These are phyloP conservation scores for Hypoxylon perforatum DNA, from an alignment of 495 filamentous ascomycete species.

Conservation along the genomic window DNA sequence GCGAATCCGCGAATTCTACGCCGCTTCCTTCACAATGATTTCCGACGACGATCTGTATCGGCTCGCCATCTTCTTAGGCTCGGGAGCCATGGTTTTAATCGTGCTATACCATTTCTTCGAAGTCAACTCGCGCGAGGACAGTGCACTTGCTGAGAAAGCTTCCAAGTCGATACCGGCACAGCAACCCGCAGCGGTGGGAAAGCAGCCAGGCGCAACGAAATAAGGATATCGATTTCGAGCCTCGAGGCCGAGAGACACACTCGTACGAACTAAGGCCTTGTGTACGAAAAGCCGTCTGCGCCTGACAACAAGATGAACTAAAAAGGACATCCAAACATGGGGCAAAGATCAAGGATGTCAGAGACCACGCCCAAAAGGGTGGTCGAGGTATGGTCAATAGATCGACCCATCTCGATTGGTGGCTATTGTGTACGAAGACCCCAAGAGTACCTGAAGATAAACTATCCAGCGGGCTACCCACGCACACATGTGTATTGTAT, in stretches of 20 bases:
- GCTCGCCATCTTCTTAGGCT: slow-evolving; percentile 94
- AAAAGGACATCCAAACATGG: background rate
- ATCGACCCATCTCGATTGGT: background rate
- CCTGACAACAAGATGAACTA: background rate
- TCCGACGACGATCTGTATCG: slow-evolving; percentile 84
- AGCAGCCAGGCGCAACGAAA: slow-evolving; percentile 28
- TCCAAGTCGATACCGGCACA: slow-evolving; percentile 48
- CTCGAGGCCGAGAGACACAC: background rate
- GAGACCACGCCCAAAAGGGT: background rate
- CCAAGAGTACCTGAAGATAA: background rate
- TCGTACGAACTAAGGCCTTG: background rate
- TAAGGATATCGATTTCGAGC: slow-evolving; percentile 1
- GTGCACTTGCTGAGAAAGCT: slow-evolving; percentile 36
- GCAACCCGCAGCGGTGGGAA: slow-evolving; percentile 37
- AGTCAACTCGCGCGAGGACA: slow-evolving; percentile 78
- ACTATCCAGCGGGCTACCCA: background rate
- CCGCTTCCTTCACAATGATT: slow-evolving; percentile 71
- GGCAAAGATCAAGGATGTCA: background rate
- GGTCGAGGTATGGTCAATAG: background rate
- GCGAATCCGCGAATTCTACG: background rate
- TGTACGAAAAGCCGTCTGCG: slow-evolving; percentile 5
- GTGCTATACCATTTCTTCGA: slow-evolving; percentile 97
- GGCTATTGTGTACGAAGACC: background rate
- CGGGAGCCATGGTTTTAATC: slow-evolving; percentile 90
- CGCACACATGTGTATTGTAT: background rate